Base-by-base conservation (phyloP, 768 basidiomycete genomes). In the Trametes meyenii region DNA sequence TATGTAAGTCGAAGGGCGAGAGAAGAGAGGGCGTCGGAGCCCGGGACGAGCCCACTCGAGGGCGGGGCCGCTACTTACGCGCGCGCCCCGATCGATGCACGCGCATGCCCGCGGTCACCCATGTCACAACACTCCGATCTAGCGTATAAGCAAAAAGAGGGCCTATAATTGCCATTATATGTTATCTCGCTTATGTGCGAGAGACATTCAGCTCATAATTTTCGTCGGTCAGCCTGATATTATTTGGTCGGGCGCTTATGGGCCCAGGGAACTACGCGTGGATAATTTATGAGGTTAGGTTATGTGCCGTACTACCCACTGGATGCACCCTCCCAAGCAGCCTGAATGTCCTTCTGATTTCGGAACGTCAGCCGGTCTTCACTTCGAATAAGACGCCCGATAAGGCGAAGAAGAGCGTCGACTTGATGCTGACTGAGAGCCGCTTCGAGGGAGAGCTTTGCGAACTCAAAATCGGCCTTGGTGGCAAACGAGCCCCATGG, bases 381-480 rank as follows among this genome's bases (percentile, higher is more conserved):
- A 5, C 43, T 24, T 6, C 36, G 35, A 14, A 43, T 29, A 26
- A 46, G 24, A 16, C 36, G 35, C 0, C 43, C 14, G 14, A 62
- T 52, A 6, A 67, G 29, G 3, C 21, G n/a, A 11, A 67, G 50
- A 3, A 67, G 50, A 3, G 12, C 14, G 24, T 56, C 51, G n/a
- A 63, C 45, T 5, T 60, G 44, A 0, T 26, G 19, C 14, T 51
- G 44, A 21, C 38, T 62, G 7, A 67, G 43, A 2, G n/a, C 19
- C 0, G 63, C 61, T 1, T 43, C 26, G 1, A 53, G 33, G 4
- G 43, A 24, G 8, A 65, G 7, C 23, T 60, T 52, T 3, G 63
- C 60, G 33, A 67, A 64, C 21, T 67, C 66, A 33, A 65, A 67
- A n/a, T 67, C 63, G 8, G 23, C 19, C 3, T 51, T 53, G 3